These are phyloP conservation scores for Marasmius oreades DNA, from an alignment of 1,284 basidiomycete species.

Conservation along the genomic window DNA sequence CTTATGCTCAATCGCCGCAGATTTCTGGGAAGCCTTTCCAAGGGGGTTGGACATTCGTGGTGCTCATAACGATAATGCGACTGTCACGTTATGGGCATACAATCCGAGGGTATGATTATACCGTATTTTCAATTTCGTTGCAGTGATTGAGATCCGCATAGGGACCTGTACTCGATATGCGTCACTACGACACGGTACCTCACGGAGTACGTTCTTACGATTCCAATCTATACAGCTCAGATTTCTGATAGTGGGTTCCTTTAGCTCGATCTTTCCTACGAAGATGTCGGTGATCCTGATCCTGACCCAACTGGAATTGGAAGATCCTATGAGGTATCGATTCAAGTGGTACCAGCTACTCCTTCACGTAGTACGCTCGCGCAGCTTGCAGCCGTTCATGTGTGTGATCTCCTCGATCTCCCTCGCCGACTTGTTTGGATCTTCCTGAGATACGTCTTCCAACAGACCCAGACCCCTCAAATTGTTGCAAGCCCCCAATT, in stretches of 20 bases:
- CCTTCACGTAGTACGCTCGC: conserved; percentile 30
- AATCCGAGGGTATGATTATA: conserved; percentile 27
- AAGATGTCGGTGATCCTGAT: conserved; percentile 40
- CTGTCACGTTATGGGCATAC: conserved; percentile 39
- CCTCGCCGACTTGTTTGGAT: neutral
- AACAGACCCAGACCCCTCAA: conserved; percentile 30
- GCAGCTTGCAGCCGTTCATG: conserved; percentile 29
- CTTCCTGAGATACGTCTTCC: neutral
- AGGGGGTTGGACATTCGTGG: conserved; percentile 36
- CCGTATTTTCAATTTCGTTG: neutral
- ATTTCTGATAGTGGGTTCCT: neutral
- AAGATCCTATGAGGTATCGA: conserved; percentile 35
- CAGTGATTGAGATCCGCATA: conserved; percentile 12
- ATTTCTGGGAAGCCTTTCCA: conserved; percentile 40
- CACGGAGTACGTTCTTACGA: conserved; percentile 28
- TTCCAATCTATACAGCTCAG: neutral
- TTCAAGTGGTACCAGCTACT: conserved; percentile 32
- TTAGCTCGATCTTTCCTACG: conserved; percentile 38
- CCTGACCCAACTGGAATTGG: conserved; percentile 37
- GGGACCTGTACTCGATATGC: conserved; percentile 38
- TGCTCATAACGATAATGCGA: conserved; percentile 28
- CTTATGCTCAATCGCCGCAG: conserved; percentile 8
- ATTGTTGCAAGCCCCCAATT: conserved; percentile 34
- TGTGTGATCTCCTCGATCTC: conserved; percentile 20
- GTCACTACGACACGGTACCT: conserved; percentile 39